phyloP scores from a whole-genome alignment of 768 basidiomycete genomes.

The Tulasnella sp. region DNA sequence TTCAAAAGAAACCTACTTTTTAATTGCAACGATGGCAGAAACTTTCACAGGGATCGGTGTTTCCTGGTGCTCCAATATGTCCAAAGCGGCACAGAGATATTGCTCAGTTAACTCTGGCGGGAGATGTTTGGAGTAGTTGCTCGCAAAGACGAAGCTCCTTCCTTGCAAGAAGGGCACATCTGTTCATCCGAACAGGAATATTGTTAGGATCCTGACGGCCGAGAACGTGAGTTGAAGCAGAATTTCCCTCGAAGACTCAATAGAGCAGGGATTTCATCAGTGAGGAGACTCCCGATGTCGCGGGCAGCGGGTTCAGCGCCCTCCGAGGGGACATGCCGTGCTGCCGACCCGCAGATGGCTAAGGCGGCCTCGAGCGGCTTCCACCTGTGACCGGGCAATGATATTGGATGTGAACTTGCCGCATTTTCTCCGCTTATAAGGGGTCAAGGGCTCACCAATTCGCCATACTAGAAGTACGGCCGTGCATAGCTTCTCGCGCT shows the following conservation, averaged over 20 bases:
- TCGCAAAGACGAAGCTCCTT: conserved; percentile 87
- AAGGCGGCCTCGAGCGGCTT: conserved; percentile 77
- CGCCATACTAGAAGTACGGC: conserved; percentile 40
- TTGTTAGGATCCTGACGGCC: too few relatives aligned
- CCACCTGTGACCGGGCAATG: too few relatives aligned
- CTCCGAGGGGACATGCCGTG: too few relatives aligned
- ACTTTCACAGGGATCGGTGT: conserved; percentile 83
- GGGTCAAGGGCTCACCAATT: conserved; percentile 65
- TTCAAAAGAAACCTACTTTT: conserved; percentile 52
- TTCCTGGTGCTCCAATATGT: conserved; percentile 63
- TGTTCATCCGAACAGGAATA: too few relatives aligned
- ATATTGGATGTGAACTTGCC: too few relatives aligned
- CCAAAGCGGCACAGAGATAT: conserved; percentile 78
- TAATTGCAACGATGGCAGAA: conserved; percentile 85
- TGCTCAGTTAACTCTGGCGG: conserved; percentile 64
- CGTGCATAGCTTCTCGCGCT: conserved; percentile 45
- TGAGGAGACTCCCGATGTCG: conserved; percentile 69
- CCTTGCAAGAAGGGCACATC: conserved; percentile 91
- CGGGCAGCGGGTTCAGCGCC: conserved; percentile 48
- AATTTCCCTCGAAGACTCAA: conserved; percentile 56
- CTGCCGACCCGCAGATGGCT: conserved; percentile 68
- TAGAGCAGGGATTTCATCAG: conserved; percentile 66
- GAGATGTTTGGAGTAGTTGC: conserved; percentile 68
- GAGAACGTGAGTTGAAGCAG: too few relatives aligned
- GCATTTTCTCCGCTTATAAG: too few relatives aligned